Conservation (phyloP, 2,329 filamentous ascomycete genomes). For the Fusarium bulbicola region DNA sequence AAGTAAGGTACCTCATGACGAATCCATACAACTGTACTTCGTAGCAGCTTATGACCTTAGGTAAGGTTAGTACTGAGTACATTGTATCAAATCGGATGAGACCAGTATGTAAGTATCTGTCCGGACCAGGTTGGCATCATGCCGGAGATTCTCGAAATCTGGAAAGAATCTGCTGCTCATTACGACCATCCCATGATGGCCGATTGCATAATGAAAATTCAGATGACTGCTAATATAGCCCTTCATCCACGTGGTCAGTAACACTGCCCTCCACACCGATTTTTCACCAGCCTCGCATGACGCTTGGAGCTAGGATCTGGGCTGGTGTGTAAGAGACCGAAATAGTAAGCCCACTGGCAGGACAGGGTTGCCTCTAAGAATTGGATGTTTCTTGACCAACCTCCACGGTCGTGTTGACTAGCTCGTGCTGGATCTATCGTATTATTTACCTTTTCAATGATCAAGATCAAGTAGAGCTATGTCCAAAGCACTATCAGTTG, state of each 20-base stretch:
- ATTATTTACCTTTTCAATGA: neutral
- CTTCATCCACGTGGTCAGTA: neutral
- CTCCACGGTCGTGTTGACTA: neutral
- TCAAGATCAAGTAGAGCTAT: neutral
- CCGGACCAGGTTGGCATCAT: neutral
- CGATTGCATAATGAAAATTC: neutral
- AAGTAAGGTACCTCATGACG: neutral
- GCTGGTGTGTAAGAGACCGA: neutral
- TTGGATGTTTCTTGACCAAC: neutral
- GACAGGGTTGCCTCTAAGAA: neutral
- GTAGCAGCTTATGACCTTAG: neutral
- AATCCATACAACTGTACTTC: neutral
- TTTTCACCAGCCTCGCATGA: neutral
- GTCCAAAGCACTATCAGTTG: neutral
- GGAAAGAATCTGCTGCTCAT: constrained; percentile 22
- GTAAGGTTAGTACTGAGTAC: neutral
- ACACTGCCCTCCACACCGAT: neutral
- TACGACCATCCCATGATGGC: neutral
- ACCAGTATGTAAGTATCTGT: neutral
- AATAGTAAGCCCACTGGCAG: neutral
- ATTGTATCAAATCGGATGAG: neutral
- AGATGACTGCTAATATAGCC: neutral
- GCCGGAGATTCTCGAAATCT: constrained; percentile 7
- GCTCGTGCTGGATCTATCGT: neutral
- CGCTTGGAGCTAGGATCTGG: neutral